Conservation (phyloP, 768 basidiomycete genomes). For the Zangia roseola region DNA sequence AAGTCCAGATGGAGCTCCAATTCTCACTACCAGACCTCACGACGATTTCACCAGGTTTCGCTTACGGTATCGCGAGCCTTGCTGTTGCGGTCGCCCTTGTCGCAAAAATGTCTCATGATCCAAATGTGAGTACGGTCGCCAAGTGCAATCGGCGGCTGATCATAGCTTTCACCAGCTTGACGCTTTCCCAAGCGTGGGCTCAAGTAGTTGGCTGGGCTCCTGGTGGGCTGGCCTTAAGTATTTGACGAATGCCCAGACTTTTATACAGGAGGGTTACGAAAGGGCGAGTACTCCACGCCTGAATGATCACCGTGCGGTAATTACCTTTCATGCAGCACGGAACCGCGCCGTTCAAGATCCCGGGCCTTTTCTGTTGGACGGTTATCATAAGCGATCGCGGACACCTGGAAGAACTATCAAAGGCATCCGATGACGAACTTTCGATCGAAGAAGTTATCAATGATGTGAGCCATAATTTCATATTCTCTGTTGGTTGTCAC, state of each 20-base stretch:
- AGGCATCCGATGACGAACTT: conserved; percentile 38
- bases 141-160: too few species aligned
- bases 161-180: conserved; percentile 11
- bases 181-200: conserved; percentile 30
- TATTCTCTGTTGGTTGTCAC: not conserved
- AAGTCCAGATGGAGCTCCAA: too few species aligned
- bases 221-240: conserved; percentile 22
- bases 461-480: conserved; percentile 30
- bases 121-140: too few species aligned
- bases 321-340: conserved; percentile 19
- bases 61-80: too few species aligned
- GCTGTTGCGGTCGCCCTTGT: too few species aligned
- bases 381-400: conserved; percentile 34
- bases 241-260: conserved; percentile 12
- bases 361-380: conserved; percentile 33
- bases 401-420: conserved; percentile 39
- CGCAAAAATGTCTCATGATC: too few species aligned
- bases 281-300: conserved; percentile 15
- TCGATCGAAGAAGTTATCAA: conserved; percentile 13
- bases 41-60: too few species aligned
- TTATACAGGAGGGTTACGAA: conserved; percentile 32
- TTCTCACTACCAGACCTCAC: too few species aligned
- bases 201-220: conserved; percentile 24
- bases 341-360: conserved; percentile 28
- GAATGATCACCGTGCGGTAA: not conserved